These are phyloP conservation scores for Otatea glauca DNA, from an alignment of 176 grass and related monocot genomes.

Conservation along the genomic window DNA sequence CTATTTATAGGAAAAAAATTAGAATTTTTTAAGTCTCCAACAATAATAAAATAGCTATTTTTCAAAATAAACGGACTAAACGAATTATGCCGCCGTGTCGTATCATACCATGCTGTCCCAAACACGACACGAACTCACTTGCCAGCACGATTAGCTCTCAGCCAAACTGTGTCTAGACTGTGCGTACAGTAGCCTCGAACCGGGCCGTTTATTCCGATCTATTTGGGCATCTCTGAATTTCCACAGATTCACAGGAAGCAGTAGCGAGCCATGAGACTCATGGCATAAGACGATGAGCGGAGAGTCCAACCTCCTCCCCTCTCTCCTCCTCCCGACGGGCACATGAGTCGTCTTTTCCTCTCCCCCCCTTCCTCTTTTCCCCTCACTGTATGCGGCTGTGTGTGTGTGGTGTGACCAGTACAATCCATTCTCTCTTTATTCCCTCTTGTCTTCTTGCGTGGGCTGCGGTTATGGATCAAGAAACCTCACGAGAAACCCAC, in stretches of 20 bases:
- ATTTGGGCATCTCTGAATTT: no score
- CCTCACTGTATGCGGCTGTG: conserved; percentile 35
- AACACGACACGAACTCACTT: no score
- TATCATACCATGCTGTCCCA: no score
- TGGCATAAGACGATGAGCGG: conserved; percentile 38
- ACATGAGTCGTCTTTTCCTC: conserved; percentile 47
- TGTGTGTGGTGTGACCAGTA: conserved; percentile 15
- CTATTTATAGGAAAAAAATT: no score
- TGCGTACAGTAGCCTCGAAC: no score
- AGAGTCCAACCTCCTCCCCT: neutral
- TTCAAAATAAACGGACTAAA: no score
- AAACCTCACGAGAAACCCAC: conserved; percentile 60
- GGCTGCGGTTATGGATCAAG: conserved; percentile 53
- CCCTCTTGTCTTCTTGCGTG: conserved; percentile 51
- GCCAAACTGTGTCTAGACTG: no score
- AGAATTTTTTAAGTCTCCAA: no score
- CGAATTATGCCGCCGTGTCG: no score
- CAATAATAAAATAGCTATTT: no score
- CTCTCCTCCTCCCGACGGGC: conserved; percentile 33
- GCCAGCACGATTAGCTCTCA: no score
- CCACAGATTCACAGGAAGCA: conserved; percentile 21
- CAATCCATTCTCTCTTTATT: conserved; percentile 46
- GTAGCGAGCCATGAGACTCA: conserved; percentile 30
- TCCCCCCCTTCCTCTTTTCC: conserved; percentile 28
- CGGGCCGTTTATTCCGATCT: no score